Evolutionary conservation across 116 monocot genomes (phyloP), one percentile per base, ranked within the genome.

Genomic region (Zostera marina): DNA sequence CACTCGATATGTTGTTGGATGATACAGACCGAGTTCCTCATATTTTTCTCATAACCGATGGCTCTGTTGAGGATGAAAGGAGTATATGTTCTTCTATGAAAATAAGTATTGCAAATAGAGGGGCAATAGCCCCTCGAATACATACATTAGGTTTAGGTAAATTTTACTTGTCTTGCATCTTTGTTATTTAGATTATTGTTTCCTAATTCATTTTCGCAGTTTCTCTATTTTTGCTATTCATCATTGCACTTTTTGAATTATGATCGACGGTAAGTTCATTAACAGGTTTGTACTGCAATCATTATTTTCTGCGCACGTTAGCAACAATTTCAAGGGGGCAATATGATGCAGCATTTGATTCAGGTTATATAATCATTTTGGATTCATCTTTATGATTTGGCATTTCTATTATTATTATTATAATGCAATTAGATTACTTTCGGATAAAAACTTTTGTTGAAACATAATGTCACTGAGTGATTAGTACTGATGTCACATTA

Each of bases 61-160:
- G 96, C 48, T 62, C 90, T 44, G 86, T 86, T 73, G 90, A 98
- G 63, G 73, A 85, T 74, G 96, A 98, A 65, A 65, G 86, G 42
- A 72, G 58, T 43, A 82, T 98, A 55, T 98, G 90, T 60, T 51
- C 44, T 61, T 44, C 68, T 48, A 58, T 78, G 56, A 76, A 19
- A 75, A 47, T 60, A 19, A 63, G 70, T 38, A 6, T 90, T 38
- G 48, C 22, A 15, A 71, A 70, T 52, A 56, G 26, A 60, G 65
- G 61, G 61, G 49, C 66, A 22, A 66, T 77, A 22, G 44, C 72
- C 44, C 90, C 96, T 61, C 77, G 90, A 61, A 85, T 98, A 63
- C 90, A 72, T 52, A 81, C 96, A 57, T 98, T 98, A 72, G 96
- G 96, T 39, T 74, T 98, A 78, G 96, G 96, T 96, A 83, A 58